Evolutionary conservation across 768 basidiomycete species (phyloP).

Genomic region (Chalciporus pseudorubinellus): DNA sequence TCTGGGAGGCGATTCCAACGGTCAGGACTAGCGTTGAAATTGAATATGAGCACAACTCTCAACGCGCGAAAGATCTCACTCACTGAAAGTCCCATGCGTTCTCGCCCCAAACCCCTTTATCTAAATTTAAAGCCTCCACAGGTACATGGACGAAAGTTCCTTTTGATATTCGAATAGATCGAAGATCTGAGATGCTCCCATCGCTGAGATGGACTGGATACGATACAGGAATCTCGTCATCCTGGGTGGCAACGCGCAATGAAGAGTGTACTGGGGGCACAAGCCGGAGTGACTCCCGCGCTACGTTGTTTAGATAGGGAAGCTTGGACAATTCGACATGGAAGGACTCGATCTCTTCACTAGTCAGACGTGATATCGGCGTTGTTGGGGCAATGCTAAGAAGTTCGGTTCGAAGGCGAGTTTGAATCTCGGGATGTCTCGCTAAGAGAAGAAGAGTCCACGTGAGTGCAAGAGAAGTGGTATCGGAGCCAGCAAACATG

Average conservation of each 20-base stretch:
- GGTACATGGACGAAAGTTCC: constrained; percentile 78
- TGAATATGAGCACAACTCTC: constrained; percentile 1
- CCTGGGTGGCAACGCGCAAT: constrained; percentile 70
- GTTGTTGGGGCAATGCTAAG: constrained; percentile 41
- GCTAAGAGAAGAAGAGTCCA: constrained; percentile 84
- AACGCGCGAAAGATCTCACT: constrained; percentile 19
- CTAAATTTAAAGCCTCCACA: constrained; percentile 76
- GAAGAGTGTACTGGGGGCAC: constrained; percentile 82
- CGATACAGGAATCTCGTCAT: constrained; percentile 74
- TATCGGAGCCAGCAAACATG: constrained; percentile 89
- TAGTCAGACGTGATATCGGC: constrained; percentile 45
- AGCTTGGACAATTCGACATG: constrained; percentile 55
- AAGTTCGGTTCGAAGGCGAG: constrained; percentile 69
- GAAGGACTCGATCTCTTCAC: constrained; percentile 65
- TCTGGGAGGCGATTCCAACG: constrained; percentile 79
- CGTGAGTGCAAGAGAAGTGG: constrained; percentile 76
- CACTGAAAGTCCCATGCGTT: constrained; percentile 83
- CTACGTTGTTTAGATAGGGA: constrained; percentile 73
- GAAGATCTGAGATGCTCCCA: constrained; percentile 41
- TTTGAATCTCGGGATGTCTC: constrained; percentile 62
- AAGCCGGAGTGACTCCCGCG: constrained; percentile 73
- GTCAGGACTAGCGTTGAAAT: constrained; percentile 54
- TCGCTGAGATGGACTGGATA: constrained; percentile 55
- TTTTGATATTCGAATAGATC: constrained; percentile 53
- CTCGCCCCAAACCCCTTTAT: constrained; percentile 75